Evolutionary conservation across 495 filamentous ascomycete species (phyloP), one percentile per base, ranked within the genome.

Genomic region (Cairneyella variabilis): DNA sequence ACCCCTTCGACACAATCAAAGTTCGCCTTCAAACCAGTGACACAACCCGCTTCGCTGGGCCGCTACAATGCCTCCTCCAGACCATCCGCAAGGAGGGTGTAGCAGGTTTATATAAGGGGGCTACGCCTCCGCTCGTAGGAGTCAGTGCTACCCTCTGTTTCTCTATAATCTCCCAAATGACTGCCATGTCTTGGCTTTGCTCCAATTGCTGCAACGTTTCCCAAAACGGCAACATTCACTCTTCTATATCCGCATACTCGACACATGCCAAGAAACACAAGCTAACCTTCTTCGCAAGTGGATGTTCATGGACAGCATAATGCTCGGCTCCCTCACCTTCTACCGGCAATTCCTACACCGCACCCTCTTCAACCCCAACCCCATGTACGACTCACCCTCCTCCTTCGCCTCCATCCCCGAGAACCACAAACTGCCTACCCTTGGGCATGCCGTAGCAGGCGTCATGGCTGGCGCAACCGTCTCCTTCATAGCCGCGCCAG

Each of bases 301-400:
- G 92, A 96, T 96, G 89, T 86, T 92, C 66, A 97, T 97, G 92
- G 92, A 97, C 69, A 87, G 82, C 53, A 71, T 96, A 39, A 96
- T 97, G 93, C 80, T 98, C 30, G 93, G 93, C 18, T 91, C 87
- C 16, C 75, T 98, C 48, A 92, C 87, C 26, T 78, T 93, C 47
- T 97, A 98, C 71, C 88, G 90, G 14, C 85, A 85, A 17, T 59
- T 96, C 22, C 73, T 98, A 1, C 82, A 84, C 42, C 82, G 89
- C 56, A 77, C 90, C 59, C 71, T 96, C 50, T 97, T 93, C 72
- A 80, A 81, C 37, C 75, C 73, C 22, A 76, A 80, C 0, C 74
- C 22, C 63, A 76, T 30, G 42, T 58, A 50, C 51, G 57, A 49
- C 28, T 56, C 63, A 16, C 39, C 56, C 9, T 57, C 51, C 4